These are phyloP conservation scores for Leishmania amazonensis DNA, from an alignment of 208 protist species.

Conservation along the genomic window DNA sequence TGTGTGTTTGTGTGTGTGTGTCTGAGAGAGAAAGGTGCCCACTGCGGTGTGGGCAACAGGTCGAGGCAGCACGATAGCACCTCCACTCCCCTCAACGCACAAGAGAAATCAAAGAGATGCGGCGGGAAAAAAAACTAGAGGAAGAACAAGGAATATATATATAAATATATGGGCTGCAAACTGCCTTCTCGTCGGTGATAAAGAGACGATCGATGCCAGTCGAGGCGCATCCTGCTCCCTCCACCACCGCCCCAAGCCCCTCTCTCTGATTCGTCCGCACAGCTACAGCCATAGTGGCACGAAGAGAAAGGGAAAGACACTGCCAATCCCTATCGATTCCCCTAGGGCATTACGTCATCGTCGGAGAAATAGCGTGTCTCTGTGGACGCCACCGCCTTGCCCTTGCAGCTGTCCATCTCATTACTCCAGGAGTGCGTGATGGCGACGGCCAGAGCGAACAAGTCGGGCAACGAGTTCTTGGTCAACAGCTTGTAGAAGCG, in stretches of 20 bases:
- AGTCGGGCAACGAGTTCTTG: slow-evolving; percentile 27
- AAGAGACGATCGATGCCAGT: background rate
- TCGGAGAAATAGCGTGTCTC: slow-evolving; percentile 4
- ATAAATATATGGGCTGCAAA: background rate
- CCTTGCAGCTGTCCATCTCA: slow-evolving; percentile 16
- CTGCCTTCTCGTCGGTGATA: background rate
- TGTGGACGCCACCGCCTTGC: background rate
- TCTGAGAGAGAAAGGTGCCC: background rate
- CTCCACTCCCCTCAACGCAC: background rate
- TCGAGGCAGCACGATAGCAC: background rate
- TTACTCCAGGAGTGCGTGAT: slow-evolving; percentile 54
- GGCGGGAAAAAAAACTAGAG: background rate
- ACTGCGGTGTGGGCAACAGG: background rate
- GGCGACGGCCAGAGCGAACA: slow-evolving; percentile 57
- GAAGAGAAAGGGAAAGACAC: background rate
- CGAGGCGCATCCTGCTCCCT: background rate
- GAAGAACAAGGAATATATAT: background rate
- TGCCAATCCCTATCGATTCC: background rate
- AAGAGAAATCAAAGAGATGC: background rate
- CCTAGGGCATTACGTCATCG: slow-evolving; percentile 5
- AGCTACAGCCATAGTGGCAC: background rate
- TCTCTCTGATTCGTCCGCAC: background rate
- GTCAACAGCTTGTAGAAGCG: slow-evolving; percentile 46
- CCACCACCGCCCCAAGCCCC: background rate
- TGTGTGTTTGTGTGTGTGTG: too few species aligned